Percentiles rank a stretch among this genome's conserved stretches.
phyloP scores from a whole-genome alignment of 2,329 filamentous ascomycete species.

The Ceratocystiopsis sp. region DNA sequence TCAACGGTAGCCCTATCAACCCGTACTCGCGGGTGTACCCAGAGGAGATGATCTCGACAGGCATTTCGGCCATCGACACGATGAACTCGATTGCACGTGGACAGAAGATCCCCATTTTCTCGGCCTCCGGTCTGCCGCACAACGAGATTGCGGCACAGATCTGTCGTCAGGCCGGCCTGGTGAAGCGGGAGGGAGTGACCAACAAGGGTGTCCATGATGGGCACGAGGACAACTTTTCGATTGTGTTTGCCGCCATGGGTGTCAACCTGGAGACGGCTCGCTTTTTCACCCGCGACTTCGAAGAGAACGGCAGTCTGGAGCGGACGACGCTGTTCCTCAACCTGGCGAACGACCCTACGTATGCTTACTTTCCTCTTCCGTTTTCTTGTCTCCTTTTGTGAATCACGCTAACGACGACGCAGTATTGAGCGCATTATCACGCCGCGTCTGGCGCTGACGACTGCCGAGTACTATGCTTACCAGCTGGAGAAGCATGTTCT shows the following conservation, averaged over 20 bases:
- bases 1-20: constrained; percentile 98
- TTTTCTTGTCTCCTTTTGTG: background rate
- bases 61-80: constrained; percentile 97
- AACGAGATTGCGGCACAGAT: constrained; percentile 99
- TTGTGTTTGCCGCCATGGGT: constrained; percentile 99
- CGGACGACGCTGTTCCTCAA: constrained; percentile 96
- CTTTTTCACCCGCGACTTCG: constrained; percentile 97
- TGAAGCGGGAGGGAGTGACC: constrained; percentile 57
- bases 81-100: constrained; percentile 98
- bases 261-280: constrained; percentile 97
- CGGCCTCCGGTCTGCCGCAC: constrained; percentile 90
- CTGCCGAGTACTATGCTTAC: constrained; percentile 98
- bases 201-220: constrained; percentile 94
- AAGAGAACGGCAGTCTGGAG: constrained; percentile 98
- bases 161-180: constrained; percentile 88
- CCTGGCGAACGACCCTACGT: constrained; percentile 97
- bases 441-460: constrained; percentile 91
- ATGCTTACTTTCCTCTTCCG: constrained; percentile 20
- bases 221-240: constrained; percentile 98
- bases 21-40: constrained; percentile 95
- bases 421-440: constrained; percentile 99
- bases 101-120: constrained; percentile 99
- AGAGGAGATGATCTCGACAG: constrained; percentile 99
- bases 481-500: constrained; percentile 99
- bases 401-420: constrained; percentile 1